Base-by-base conservation (phyloP, 306 rosid genomes). In the Trifolium repens region DNA sequence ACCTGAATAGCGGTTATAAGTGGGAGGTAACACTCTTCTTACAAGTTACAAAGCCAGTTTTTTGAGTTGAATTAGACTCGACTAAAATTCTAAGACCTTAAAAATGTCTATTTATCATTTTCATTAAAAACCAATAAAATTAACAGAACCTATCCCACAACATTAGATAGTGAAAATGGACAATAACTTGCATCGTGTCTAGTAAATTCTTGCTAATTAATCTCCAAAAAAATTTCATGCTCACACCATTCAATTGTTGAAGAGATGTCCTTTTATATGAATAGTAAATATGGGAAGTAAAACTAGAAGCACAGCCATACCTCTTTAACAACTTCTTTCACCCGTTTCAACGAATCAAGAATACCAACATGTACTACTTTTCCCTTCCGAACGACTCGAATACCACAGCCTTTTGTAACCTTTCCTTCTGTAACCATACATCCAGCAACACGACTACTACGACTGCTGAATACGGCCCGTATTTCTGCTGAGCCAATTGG, bases 391-490 rank as follows among this genome's bases (percentile, higher is more conserved):
- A 81, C 70, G 75, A 94, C 93, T 78, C 84, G 90, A 81, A 94
- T 61, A 46, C 99, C 96, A 12, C 97, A 94, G 59, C 91, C 96
- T 49, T 87, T 83, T 13, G 78, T 59, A 57, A 92, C 49, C 80
- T 94, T 94, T 76, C 99, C 97, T 24, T 90, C 96, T 1, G 32
- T 84, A 40, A 92, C 82, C 97, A 94, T 94, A 84, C 99, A 94
- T 61, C 99, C 99, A 79, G 99, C 99, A 67, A 88, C 96, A 71
- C 89, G 91, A 78, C 96, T 93, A 73, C 99, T 94, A 66, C 99
- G 97, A 62, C 97, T 92, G 84, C 96, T 89, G 85, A 94, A 94
- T 37, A 86, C 70, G 0, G 97, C 99, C 26, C 99, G 89, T 58
- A 94, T 88, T 82, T 86, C 90, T 7, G 93, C 97, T 32, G 91